Conservation (phyloP, 2,329 filamentous ascomycete species). For the Aureobasidium sp. region DNA sequence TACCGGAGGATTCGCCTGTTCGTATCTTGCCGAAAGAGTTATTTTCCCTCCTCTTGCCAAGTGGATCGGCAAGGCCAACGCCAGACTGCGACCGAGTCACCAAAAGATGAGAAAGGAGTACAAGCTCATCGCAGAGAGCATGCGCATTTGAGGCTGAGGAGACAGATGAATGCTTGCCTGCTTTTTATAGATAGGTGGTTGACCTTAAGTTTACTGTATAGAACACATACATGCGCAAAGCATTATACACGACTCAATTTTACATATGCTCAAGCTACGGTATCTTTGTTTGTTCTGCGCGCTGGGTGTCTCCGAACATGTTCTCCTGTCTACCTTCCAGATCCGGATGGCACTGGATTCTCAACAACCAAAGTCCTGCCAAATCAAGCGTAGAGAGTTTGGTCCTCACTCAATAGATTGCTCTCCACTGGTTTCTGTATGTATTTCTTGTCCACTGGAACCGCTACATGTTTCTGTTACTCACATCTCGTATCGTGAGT, state of each 20-base stretch:
- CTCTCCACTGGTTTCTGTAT: background rate
- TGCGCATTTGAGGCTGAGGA: conserved; percentile 20
- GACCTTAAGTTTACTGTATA: background rate
- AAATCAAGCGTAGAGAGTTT: background rate
- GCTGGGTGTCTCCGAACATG: background rate
- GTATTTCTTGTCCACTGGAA: too few species aligned
- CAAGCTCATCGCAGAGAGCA: conserved; percentile 68
- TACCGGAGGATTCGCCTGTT: conserved; percentile 55
- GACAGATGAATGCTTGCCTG: background rate
- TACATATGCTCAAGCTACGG: background rate
- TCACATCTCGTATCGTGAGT: too few species aligned
- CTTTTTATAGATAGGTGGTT: background rate
- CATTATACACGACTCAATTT: background rate
- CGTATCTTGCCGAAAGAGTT: conserved; percentile 64
- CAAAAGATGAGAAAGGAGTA: conserved; percentile 80
- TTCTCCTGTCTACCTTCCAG: background rate
- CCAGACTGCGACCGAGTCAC: conserved; percentile 46
- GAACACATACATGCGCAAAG: conserved; percentile 1
- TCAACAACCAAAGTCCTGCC: background rate
- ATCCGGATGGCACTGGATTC: background rate
- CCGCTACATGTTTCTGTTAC: too few species aligned
- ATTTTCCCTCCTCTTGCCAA: conserved; percentile 63
- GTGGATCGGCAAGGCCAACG: conserved; percentile 54
- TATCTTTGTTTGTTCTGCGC: background rate
- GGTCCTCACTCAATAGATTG: background rate